A percentile compares a stretch with the other conserved stretches of the same genome.
phyloP scores from a whole-genome alignment of 768 basidiomycete species.

The Psilocybe cyanescens region DNA sequence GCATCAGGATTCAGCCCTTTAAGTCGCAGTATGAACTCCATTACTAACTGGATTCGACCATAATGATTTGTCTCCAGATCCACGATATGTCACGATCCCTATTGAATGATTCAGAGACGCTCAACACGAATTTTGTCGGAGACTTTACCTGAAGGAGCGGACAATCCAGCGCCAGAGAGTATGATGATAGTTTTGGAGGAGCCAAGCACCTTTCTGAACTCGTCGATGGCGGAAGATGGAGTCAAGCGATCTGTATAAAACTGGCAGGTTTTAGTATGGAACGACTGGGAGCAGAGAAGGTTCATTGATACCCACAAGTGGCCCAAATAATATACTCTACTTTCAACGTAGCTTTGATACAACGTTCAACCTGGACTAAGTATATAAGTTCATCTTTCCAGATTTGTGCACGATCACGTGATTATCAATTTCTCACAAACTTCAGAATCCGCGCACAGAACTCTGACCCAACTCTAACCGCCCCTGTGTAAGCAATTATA shows the following conservation, averaged over 20 bases:
- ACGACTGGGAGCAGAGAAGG: no score
- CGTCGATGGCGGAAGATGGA: conserved; percentile 2
- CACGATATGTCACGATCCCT: conserved; percentile 20
- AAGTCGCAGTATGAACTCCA: background rate
- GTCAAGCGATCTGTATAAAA: background rate
- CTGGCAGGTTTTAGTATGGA: no score
- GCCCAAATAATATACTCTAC: no score
- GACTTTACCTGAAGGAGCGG: conserved; percentile 20
- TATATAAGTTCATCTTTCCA: no score
- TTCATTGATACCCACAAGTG: no score
- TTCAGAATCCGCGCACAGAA: no score
- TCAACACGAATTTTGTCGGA: background rate
- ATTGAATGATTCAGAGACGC: background rate
- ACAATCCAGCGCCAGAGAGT: conserved; percentile 21
- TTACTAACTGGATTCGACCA: conserved; percentile 17
- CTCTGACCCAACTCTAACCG: no score
- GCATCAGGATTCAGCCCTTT: background rate
- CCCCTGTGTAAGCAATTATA: no score
- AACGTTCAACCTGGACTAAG: no score
- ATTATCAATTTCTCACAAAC: no score
- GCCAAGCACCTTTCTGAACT: conserved; percentile 10
- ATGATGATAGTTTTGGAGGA: conserved; percentile 17
- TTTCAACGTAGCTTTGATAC: no score
- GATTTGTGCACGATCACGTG: no score
- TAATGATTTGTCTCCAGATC: conserved; percentile 10